Evolutionary conservation across 495 filamentous ascomycete species (phyloP).

Genomic region (Aspergillus nanangensis): DNA sequence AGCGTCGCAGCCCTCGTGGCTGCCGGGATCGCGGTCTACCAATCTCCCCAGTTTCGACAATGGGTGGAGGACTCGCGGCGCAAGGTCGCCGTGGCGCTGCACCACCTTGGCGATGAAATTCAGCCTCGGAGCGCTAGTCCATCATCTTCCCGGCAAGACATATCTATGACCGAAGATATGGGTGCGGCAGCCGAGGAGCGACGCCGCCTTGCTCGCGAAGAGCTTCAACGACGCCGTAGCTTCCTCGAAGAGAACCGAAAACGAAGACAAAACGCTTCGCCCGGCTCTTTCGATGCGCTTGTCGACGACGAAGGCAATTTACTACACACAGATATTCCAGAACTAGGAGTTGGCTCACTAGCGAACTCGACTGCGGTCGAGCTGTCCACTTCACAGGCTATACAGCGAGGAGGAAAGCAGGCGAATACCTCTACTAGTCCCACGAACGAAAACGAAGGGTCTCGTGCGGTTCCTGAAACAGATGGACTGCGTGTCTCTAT

Average conservation of each 20-base stretch:
- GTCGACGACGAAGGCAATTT: conserved; percentile 52
- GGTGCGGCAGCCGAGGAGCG: conserved; percentile 67
- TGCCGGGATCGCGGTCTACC: conserved; percentile 80
- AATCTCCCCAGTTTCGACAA: conserved; percentile 74
- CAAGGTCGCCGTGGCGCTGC: conserved; percentile 72
- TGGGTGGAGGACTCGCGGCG: conserved; percentile 72
- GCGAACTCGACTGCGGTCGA: conserved; percentile 45
- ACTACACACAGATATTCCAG: conserved; percentile 12
- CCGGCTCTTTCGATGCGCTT: conserved; percentile 48
- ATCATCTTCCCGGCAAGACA: conserved; percentile 30
- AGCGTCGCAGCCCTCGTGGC: conserved; percentile 71
- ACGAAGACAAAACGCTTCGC: conserved; percentile 16
- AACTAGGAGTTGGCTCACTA: conserved; percentile 5
- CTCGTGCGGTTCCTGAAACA: conserved; percentile 3
- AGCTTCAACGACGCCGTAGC: conserved; percentile 61
- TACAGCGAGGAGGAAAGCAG: conserved; percentile 43
- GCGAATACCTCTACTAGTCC: neutral
- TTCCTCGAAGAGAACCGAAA: conserved; percentile 36
- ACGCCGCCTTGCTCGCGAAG: conserved; percentile 63
- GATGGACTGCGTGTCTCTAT: conserved; percentile 26
- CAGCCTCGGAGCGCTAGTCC: conserved; percentile 43
- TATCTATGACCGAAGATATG: conserved; percentile 51
- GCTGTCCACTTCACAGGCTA: conserved; percentile 44
- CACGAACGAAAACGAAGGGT: neutral
- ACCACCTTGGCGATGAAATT: conserved; percentile 72